phyloP scores from a whole-genome alignment of 2,329 filamentous ascomycete species.

The Fusarium decemcellulare region DNA sequence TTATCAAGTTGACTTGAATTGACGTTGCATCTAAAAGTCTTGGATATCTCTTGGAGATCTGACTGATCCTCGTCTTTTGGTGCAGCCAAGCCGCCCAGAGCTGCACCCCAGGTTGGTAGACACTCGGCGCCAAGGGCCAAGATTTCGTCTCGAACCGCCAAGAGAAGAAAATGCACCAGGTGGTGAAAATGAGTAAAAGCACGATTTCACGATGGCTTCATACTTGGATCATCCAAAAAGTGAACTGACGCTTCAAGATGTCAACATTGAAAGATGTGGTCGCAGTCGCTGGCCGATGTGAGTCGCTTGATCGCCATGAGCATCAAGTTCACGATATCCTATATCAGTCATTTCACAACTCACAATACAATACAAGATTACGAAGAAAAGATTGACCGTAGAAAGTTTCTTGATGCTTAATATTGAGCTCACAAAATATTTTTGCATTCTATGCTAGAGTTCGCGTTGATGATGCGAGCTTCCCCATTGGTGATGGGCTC shows the following conservation, averaged over 20 bases:
- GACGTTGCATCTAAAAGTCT: constrained; percentile 34
- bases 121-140: constrained; percentile 46
- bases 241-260: background rate
- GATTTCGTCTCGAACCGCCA: constrained; percentile 36
- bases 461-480: background rate
- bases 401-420: too few relatives aligned
- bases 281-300: background rate
- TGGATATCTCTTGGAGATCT: constrained; percentile 47
- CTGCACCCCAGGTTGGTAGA: constrained; percentile 36
- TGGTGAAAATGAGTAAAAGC: constrained; percentile 38
- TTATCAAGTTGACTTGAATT: background rate
- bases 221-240: background rate
- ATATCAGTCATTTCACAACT: background rate
- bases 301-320: background rate
- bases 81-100: constrained; percentile 45
- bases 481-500: constrained; percentile 16
- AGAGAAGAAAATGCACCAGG: constrained; percentile 42
- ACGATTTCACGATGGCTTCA: constrained; percentile 32
- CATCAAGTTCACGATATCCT: background rate
- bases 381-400: too few relatives aligned
- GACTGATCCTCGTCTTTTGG: constrained; percentile 25
- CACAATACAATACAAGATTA: background rate
- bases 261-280: background rate
- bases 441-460: constrained; percentile 17
- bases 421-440: background rate